phyloP scores from a whole-genome alignment of 2,329 filamentous ascomycete species.

The Monilinia aucupariae region DNA sequence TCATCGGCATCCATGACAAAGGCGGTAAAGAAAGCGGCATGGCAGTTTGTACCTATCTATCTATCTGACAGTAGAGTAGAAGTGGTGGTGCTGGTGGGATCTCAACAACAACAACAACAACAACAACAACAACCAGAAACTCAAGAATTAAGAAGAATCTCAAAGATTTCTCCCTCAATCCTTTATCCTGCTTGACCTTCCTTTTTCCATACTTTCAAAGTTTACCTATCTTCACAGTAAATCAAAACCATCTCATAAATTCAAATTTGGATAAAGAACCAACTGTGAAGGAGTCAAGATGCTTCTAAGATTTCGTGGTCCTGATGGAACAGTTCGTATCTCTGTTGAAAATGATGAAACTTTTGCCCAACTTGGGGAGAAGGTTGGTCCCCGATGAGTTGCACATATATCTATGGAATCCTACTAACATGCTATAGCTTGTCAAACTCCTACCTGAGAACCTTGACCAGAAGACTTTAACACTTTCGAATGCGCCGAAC shows the following conservation, averaged over 20 bases:
- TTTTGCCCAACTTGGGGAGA: conserved; percentile 57
- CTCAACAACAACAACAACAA: not conserved
- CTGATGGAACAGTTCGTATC: conserved; percentile 87
- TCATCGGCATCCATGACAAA: not conserved
- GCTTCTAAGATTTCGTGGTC: conserved; percentile 53
- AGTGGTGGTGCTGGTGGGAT: conserved; percentile 4
- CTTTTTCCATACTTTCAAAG: too few species aligned
- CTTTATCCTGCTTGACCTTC: not conserved
- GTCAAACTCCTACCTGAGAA: conserved; percentile 54
- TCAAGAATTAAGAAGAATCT: not conserved
- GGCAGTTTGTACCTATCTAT: conserved; percentile 4
- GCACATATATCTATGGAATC: not conserved
- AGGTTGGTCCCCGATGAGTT: conserved; percentile 38
- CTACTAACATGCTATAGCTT: conserved; percentile 42
- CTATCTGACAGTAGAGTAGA: too few species aligned
- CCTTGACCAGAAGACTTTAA: conserved; percentile 55
- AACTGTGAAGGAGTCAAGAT: conserved; percentile 20
- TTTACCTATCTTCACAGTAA: not conserved
- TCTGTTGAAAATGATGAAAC: conserved; percentile 68
- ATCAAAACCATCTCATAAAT: not conserved
- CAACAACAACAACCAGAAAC: not conserved
- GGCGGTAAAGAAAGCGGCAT: conserved; percentile 6
- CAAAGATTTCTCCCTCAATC: not conserved
- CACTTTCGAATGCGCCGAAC: conserved; percentile 56
- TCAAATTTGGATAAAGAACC: not conserved